Evolutionary conservation across 768 basidiomycete genomes (phyloP).

Genomic region (Boletus reticuloceps): DNA sequence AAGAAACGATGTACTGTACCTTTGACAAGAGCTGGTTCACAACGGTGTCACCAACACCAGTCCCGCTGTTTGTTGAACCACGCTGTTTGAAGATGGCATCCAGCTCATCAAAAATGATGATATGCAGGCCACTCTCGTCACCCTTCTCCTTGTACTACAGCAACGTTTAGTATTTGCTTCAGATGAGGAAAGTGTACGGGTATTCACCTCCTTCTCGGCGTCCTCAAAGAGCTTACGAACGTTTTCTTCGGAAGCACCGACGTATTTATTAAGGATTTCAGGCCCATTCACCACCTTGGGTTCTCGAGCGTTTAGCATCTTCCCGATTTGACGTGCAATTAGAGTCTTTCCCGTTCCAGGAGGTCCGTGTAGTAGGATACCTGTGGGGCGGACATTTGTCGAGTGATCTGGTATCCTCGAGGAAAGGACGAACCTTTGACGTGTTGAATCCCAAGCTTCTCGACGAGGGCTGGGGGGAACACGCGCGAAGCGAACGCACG

Average conservation of each 20-base stretch:
- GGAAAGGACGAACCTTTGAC: slow-evolving; percentile 74
- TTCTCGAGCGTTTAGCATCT: slow-evolving; percentile 97
- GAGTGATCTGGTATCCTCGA: not conserved
- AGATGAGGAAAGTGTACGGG: not conserved
- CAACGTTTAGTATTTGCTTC: not conserved
- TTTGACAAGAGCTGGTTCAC: slow-evolving; percentile 99
- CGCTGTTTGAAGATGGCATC: slow-evolving; percentile 99
- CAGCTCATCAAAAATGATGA: slow-evolving; percentile 99
- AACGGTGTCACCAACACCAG: slow-evolving; percentile 97
- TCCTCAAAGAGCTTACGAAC: slow-evolving; percentile 97
- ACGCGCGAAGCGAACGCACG: slow-evolving; percentile 97
- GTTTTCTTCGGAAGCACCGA: slow-evolving; percentile 97
- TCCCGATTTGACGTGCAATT: slow-evolving; percentile 97
- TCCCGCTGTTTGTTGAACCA: slow-evolving; percentile 86
- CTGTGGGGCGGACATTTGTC: slow-evolving; percentile 35
- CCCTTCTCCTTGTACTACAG: slow-evolving; percentile 92
- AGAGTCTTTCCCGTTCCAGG: slow-evolving; percentile 99
- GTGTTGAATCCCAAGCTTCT: slow-evolving; percentile 97
- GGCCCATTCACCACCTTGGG: slow-evolving; percentile 99
- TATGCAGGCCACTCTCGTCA: slow-evolving; percentile 95
- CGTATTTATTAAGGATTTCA: slow-evolving; percentile 95
- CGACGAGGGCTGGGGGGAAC: slow-evolving; percentile 95
- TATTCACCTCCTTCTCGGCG: slow-evolving; percentile 87
- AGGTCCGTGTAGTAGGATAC: slow-evolving; percentile 92
- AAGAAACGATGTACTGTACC: slow-evolving; percentile 37